phyloP scores from a whole-genome alignment of 192 early-diverging fungal species.

The Coemansia sp. region DNA sequence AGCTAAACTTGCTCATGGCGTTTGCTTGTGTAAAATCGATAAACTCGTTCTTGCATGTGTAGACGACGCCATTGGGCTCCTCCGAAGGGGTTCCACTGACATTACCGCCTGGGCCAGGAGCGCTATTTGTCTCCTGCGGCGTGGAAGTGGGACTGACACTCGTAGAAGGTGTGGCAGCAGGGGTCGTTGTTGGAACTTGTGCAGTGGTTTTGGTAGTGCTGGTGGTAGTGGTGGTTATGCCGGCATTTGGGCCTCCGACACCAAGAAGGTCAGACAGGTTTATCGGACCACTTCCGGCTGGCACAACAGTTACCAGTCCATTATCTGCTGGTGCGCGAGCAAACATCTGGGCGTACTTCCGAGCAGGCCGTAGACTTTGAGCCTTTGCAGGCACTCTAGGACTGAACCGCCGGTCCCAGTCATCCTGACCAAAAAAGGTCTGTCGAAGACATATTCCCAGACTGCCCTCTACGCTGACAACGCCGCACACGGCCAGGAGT shows the following conservation, averaged over 20 bases:
- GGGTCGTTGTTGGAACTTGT: slow-evolving; percentile 8
- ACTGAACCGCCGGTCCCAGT: slow-evolving; percentile 19
- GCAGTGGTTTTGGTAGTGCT: slow-evolving; percentile 7
- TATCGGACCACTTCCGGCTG: slow-evolving; percentile 28
- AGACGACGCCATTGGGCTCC: slow-evolving; percentile 17
- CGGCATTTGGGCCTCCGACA: slow-evolving; percentile 9
- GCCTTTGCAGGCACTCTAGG: slow-evolving; percentile 16
- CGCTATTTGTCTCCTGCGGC: neutral
- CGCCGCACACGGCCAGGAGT: slow-evolving; percentile 5
- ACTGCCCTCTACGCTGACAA: neutral
- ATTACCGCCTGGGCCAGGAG: neutral
- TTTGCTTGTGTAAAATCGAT: slow-evolving; percentile 30
- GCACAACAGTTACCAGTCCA: slow-evolving; percentile 28
- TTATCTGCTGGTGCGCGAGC: slow-evolving; percentile 14
- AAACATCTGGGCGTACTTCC: neutral
- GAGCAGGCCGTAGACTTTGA: slow-evolving; percentile 5
- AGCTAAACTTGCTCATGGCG: slow-evolving; percentile 35
- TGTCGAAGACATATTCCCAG: slow-evolving; percentile 35
- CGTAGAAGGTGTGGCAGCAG: neutral
- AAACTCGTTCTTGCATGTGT: slow-evolving; percentile 26
- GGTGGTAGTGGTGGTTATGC: neutral
- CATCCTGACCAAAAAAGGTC: slow-evolving; percentile 35
- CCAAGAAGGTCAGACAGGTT: slow-evolving; percentile 25
- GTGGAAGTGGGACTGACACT: neutral
- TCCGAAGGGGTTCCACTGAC: slow-evolving; percentile 9